These are phyloP conservation scores for Arachis hypogaea DNA, from an alignment of 306 rosid genomes.

Conservation along the genomic window DNA sequence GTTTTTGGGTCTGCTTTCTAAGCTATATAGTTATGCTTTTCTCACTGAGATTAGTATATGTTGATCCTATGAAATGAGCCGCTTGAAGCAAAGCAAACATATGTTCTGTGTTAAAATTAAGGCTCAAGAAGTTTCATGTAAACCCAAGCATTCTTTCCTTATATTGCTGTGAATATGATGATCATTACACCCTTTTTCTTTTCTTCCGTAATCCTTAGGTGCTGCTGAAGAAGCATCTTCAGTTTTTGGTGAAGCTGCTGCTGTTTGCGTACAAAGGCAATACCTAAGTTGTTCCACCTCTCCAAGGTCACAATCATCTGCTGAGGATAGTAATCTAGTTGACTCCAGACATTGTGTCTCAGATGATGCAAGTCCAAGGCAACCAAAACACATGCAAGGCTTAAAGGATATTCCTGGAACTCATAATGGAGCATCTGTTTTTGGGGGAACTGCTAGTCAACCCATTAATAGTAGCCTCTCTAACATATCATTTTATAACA, in stretches of 20 bases:
- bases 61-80: constrained; percentile 21
- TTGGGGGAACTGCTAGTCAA: constrained; percentile 74
- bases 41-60: constrained; percentile 1
- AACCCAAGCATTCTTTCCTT: constrained; percentile 1
- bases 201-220: constrained; percentile 52
- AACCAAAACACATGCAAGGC: constrained; percentile 67
- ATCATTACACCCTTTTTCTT: constrained; percentile 21
- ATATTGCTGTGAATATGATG: constrained; percentile 5
- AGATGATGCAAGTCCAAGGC: constrained; percentile 75
- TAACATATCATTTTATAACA: constrained; percentile 74
- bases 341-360: constrained; percentile 56
- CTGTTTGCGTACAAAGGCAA: constrained; percentile 82
- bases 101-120: not conserved
- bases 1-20: not conserved
- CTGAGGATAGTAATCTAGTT: constrained; percentile 63
- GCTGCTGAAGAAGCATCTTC: constrained; percentile 93
- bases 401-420: constrained; percentile 76
- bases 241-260: constrained; percentile 94
- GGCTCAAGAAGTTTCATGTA: not conserved
- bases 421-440: constrained; percentile 57
- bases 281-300: constrained; percentile 60
- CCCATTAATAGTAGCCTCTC: constrained; percentile 63
- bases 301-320: constrained; percentile 52
- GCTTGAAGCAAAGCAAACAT: not conserved
- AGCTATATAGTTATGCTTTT: not conserved